Percentiles rank a stretch among this genome's conserved stretches.
Conservation (phyloP, 345 rosid genomes). For the Trapa bicornis region DNA sequence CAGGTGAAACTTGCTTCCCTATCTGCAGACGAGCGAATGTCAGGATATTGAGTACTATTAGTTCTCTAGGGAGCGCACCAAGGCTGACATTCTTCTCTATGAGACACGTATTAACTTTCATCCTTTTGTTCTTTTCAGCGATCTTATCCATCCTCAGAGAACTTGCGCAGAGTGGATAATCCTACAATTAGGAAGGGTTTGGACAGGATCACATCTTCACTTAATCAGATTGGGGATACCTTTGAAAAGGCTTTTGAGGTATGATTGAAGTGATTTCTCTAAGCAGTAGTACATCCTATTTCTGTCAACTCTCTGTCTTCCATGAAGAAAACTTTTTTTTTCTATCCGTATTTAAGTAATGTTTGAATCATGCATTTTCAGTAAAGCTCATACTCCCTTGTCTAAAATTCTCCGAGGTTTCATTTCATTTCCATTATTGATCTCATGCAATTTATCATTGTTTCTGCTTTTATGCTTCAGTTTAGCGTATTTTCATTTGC, state of each 20-base stretch:
- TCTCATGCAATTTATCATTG: too few relatives aligned
- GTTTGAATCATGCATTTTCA: too few relatives aligned
- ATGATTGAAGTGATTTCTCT: not conserved
- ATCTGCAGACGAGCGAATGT: too few relatives aligned
- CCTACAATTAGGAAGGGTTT: conserved; percentile 58
- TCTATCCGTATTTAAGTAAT: not conserved
- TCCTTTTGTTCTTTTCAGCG: conserved; percentile 16
- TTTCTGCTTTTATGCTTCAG: too few relatives aligned
- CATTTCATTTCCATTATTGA: too few relatives aligned
- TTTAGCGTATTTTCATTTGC: too few relatives aligned
- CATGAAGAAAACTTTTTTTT: not conserved
- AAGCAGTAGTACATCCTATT: not conserved
- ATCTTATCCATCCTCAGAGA: conserved; percentile 23
- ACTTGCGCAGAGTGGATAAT: conserved; percentile 41
- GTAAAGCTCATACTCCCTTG: too few relatives aligned
- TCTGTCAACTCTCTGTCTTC: not conserved
- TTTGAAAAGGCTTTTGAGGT: conserved; percentile 88
- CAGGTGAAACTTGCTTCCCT: conserved; percentile 23
- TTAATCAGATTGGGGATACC: conserved; percentile 73
- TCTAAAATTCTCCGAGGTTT: too few relatives aligned
- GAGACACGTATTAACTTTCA: not conserved
- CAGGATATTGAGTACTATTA: too few relatives aligned
- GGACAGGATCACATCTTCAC: conserved; percentile 58
- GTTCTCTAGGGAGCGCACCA: not conserved
- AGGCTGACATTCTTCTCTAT: too few relatives aligned